These are phyloP conservation scores for Komagataea norvegica DNA, from an alignment of 1,139 yeast genomes.

Conservation along the genomic window DNA sequence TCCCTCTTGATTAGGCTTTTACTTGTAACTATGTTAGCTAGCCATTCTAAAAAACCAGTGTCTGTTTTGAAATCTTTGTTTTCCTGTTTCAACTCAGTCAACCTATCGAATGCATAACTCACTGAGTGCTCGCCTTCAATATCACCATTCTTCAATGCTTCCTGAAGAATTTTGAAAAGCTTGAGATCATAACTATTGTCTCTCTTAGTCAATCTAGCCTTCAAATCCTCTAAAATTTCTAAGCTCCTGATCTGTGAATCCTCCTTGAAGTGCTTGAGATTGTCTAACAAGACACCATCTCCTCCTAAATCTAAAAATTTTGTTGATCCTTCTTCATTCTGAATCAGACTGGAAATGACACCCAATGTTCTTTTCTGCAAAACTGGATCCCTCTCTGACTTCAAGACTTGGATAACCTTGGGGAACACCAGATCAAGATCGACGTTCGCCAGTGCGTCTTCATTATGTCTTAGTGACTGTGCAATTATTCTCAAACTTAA, in stretches of 20 bases:
- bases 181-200: conserved; percentile 9
- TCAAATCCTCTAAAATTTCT: conserved; percentile 26
- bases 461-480: conserved; percentile 66
- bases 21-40: conserved; percentile 45
- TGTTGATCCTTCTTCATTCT: conserved; percentile 24
- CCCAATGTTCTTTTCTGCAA: conserved; percentile 47
- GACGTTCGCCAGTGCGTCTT: conserved; percentile 47
- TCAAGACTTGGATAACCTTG: conserved; percentile 25
- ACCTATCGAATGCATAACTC: conserved; percentile 39
- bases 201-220: conserved; percentile 14
- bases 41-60: conserved; percentile 52
- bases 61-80: conserved; percentile 27
- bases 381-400: conserved; percentile 21
- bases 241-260: conserved; percentile 25
- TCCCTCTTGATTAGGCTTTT: conserved; percentile 31
- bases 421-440: conserved; percentile 15
- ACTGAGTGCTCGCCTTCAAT: conserved; percentile 37
- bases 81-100: conserved; percentile 34
- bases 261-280: conserved; percentile 21
- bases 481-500: conserved; percentile 47
- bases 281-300: conserved; percentile 17
- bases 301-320: conserved; percentile 16
- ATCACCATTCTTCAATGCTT: conserved; percentile 25
- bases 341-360: conserved; percentile 40
- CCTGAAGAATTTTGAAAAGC: conserved; percentile 18